phyloP scores from a whole-genome alignment of 2,329 filamentous ascomycete species.

The Alternaria sp. region DNA sequence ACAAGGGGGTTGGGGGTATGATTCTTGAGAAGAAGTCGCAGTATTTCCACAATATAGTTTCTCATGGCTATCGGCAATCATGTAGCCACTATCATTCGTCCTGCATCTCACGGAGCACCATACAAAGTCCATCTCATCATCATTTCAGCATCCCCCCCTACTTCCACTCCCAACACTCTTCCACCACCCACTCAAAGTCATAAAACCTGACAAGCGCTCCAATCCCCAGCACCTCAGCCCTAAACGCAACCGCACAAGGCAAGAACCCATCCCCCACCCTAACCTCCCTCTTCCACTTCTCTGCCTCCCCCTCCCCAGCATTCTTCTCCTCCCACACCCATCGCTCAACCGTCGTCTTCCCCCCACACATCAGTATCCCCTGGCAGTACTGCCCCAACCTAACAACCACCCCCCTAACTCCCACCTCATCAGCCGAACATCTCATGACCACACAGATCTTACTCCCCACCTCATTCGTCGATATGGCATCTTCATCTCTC shows the following conservation, averaged over 20 bases:
- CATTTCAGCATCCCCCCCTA: background rate
- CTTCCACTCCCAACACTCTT: slow-evolving; percentile 47
- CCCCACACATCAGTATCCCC: slow-evolving; percentile 61
- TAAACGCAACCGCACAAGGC: slow-evolving; percentile 52
- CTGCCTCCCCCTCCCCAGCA: slow-evolving; percentile 19
- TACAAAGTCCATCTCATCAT: background rate
- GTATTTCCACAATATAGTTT: background rate
- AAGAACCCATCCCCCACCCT: slow-evolving; percentile 53
- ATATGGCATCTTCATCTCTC: slow-evolving; percentile 57
- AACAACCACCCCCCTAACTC: slow-evolving; percentile 61
- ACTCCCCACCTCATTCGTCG: slow-evolving; percentile 17
- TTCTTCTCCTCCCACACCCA: slow-evolving; percentile 56
- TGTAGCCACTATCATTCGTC: background rate
- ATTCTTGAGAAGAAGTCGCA: slow-evolving; percentile 22
- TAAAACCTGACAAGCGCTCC: slow-evolving; percentile 45
- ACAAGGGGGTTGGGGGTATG: slow-evolving; percentile 49
- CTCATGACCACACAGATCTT: slow-evolving; percentile 54
- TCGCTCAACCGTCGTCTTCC: slow-evolving; percentile 60
- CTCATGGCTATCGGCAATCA: background rate
- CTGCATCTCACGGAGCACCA: background rate
- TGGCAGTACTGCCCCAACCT: slow-evolving; percentile 65
- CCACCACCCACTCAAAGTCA: slow-evolving; percentile 51
- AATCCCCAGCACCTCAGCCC: slow-evolving; percentile 38
- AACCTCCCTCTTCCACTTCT: slow-evolving; percentile 50
- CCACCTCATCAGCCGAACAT: slow-evolving; percentile 47